Evolutionary conservation across 1,284 basidiomycete genomes (phyloP), one percentile per base, ranked within the genome.

Genomic region (Leucoagaricus sp.): DNA sequence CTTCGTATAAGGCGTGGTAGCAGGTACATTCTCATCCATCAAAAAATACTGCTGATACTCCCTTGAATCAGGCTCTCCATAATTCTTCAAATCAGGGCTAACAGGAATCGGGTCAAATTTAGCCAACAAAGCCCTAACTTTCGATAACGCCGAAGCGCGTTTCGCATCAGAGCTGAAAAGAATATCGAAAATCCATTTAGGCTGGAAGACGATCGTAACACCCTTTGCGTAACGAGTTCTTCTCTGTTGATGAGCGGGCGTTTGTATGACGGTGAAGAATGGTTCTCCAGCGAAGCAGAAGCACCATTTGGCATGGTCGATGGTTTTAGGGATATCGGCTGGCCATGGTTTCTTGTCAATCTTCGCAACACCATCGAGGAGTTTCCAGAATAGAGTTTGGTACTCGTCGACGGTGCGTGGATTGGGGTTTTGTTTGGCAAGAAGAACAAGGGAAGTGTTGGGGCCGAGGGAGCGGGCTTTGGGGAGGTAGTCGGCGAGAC

Each of bases 341-440:
- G 36, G 36, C 36, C 36, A 38, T 8, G 36, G 36, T n/a, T 38
- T 38, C 36, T 38, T 38, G 36, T 38, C 36, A n/a, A 38, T 38
- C 36, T 38, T 38, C 13, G 36, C 36, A 38, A 10, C 12, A 13
- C 36, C 36, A 38, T 38, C 36, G 13, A 38, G 36, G 36, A 38
- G 36, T n/a, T 38, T 38, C 36, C 36, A 38, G 36, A 38, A 38
- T n/a, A 38, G 36, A 38, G 36, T 38, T n/a, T 38, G 36, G 36
- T 38, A 45, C 42, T 45, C 42, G 17, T 45, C 42, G 13, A 45
- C 42, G 10, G 42, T 45, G 17, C 42, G 42, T 4, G 42, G 42
- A 45, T 45, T 45, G 42, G 42, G 42, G 42, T 45, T 45, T 17
- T 45, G 42, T 17, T 45, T 45, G 42, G 42, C 19, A 23, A 45